These are phyloP conservation scores for Wickerhamiella domercqiae DNA, from an alignment of 805 yeast genomes.

Conservation along the genomic window DNA sequence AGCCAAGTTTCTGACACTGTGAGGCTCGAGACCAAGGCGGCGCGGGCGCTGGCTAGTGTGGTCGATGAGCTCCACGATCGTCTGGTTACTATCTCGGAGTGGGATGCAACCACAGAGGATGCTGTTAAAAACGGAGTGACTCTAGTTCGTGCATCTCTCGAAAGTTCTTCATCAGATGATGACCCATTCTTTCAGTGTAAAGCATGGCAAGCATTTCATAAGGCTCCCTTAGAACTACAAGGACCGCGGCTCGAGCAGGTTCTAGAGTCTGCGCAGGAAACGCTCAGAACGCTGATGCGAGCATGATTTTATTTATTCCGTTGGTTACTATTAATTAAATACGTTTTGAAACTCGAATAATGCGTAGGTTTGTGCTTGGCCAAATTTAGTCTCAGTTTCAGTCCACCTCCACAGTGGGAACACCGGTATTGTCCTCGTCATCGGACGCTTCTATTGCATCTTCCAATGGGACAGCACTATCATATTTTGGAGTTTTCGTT, in stretches of 20 bases:
- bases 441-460: no score
- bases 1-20: constrained; percentile 11
- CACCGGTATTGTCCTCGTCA: no score
- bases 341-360: no score
- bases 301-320: no score
- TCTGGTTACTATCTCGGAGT: constrained; percentile 5
- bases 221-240: constrained; percentile 5
- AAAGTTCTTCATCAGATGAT: no score
- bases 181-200: constrained; percentile 14
- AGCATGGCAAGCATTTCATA: constrained; percentile 13
- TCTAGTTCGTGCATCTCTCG: constrained; percentile 19
- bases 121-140: constrained; percentile 16
- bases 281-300: background rate
- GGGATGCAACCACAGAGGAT: background rate
- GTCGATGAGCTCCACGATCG: constrained; percentile 13
- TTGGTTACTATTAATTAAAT: background rate
- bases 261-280: constrained; percentile 7
- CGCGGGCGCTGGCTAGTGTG: constrained; percentile 12
- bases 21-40: constrained; percentile 15
- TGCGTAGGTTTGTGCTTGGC: background rate
- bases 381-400: background rate
- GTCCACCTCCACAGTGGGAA: no score
- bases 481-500: no score
- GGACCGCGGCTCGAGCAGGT: constrained; percentile 14
- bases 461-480: no score